These are phyloP conservation scores for Echites panduratus DNA, from an alignment of 257 asterid species.

Conservation along the genomic window DNA sequence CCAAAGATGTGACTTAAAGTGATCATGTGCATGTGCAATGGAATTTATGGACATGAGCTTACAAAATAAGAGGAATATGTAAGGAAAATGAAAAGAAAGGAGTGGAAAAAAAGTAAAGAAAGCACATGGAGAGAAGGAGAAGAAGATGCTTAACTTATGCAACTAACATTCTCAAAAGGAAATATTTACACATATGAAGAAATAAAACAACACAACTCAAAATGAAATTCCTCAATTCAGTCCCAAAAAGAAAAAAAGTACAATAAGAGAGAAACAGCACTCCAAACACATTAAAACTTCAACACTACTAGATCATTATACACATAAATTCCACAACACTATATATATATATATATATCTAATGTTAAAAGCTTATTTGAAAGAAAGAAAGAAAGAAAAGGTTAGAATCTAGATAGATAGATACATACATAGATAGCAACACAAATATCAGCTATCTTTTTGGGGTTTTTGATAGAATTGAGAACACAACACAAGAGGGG, in stretches of 20 bases:
- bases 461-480: not conserved
- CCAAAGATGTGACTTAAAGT: not conserved
- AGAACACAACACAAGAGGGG: not conserved
- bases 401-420: conserved; percentile 9
- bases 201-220: not conserved
- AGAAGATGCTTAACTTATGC: conserved; percentile 9
- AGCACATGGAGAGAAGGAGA: not conserved
- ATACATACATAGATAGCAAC: conserved; percentile 22
- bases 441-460: conserved; percentile 23
- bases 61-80: not conserved
- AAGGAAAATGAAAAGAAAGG: not conserved
- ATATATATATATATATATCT: not conserved
- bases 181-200: not conserved
- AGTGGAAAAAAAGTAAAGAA: not conserved
- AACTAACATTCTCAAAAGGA: not conserved
- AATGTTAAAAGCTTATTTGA: not conserved
- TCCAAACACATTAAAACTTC: conserved; percentile 5
- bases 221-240: not conserved
- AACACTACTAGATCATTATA: conserved; percentile 13
- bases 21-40: not conserved
- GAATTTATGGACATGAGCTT: too few species aligned
- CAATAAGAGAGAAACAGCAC: conserved; percentile 1
- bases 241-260: not conserved
- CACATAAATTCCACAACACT: conserved; percentile 10
- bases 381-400: too few species aligned